phyloP scores from a whole-genome alignment of 768 basidiomycete species.

The Tephrocybe sp. region DNA sequence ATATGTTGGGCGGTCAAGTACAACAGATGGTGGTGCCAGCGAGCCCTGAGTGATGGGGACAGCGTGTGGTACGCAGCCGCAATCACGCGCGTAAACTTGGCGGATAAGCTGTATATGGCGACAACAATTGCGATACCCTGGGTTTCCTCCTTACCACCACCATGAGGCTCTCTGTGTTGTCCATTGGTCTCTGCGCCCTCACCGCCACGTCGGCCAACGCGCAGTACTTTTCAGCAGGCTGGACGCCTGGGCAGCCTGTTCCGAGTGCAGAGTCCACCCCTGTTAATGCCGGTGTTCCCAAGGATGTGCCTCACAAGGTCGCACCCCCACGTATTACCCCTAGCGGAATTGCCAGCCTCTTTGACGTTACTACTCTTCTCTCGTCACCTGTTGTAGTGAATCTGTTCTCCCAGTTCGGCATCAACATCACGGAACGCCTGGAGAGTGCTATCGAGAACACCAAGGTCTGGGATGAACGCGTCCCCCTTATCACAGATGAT shows the following conservation, averaged over 20 bases:
- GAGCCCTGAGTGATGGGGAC: neutral
- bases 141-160: slow-evolving; percentile 21
- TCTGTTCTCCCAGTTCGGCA: slow-evolving; percentile 57
- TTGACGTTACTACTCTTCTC: slow-evolving; percentile 45
- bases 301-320: slow-evolving; percentile 15
- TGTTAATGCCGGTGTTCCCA: slow-evolving; percentile 18
- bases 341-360: slow-evolving; percentile 25
- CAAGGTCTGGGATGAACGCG: slow-evolving; percentile 66
- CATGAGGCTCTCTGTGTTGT: slow-evolving; percentile 50
- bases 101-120: too few relatives aligned
- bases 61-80: neutral
- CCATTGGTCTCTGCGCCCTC: slow-evolving; percentile 35
- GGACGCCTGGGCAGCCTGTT: slow-evolving; percentile 71
- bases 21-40: neutral
- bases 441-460: slow-evolving; percentile 29
- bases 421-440: slow-evolving; percentile 67
- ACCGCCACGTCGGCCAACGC: slow-evolving; percentile 45
- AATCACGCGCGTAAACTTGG: slow-evolving; percentile 8
- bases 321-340: slow-evolving; percentile 18
- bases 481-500: slow-evolving; percentile 80
- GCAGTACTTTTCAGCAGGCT: slow-evolving; percentile 82
- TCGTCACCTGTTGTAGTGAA: slow-evolving; percentile 53
- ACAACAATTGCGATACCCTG: too few relatives aligned
- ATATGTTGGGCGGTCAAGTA: neutral
- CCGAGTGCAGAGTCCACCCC: slow-evolving; percentile 24